A percentile compares a stretch with the other conserved stretches of the same genome.
Conservation (phyloP, 176 grass and related monocot species). For the Otatea glauca region DNA sequence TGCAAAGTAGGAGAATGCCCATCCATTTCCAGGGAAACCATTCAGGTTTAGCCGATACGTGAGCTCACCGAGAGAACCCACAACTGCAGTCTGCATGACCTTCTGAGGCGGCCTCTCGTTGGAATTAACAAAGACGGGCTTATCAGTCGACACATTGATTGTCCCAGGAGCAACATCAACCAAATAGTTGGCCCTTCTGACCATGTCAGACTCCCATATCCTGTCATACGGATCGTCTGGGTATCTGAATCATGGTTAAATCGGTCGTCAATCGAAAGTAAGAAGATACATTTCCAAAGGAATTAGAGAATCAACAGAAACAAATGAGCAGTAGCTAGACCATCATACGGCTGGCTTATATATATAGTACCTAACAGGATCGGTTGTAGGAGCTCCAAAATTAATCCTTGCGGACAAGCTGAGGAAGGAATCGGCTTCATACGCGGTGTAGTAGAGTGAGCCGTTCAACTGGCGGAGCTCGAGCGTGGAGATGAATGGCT, state of each 20-base stretch:
- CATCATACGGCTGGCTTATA: too few species aligned
- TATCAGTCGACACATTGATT: constrained; percentile 65
- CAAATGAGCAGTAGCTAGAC: too few species aligned
- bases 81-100: constrained; percentile 89
- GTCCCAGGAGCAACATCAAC: constrained; percentile 86
- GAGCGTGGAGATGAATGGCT: constrained; percentile 78
- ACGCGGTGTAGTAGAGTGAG: constrained; percentile 74
- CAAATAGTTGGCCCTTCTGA: constrained; percentile 73
- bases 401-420: constrained; percentile 71
- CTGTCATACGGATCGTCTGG: constrained; percentile 91
- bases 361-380: constrained; percentile 51
- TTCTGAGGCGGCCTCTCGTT: constrained; percentile 76
- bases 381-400: constrained; percentile 66
- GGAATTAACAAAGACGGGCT: constrained; percentile 55
- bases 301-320: too few species aligned
- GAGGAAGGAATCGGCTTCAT: constrained; percentile 67
- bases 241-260: constrained; percentile 52
- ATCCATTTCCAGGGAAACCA: constrained; percentile 73
- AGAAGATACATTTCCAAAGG: too few species aligned
- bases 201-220: constrained; percentile 93
- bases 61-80: constrained; percentile 69
- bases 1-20: constrained; percentile 86
- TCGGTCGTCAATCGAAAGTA: not conserved
- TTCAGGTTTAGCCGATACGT: constrained; percentile 82
- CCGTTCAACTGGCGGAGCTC: constrained; percentile 76